These are phyloP conservation scores for Aspergillus homomorphus DNA, from an alignment of 495 filamentous ascomycete species.

Conservation along the genomic window DNA sequence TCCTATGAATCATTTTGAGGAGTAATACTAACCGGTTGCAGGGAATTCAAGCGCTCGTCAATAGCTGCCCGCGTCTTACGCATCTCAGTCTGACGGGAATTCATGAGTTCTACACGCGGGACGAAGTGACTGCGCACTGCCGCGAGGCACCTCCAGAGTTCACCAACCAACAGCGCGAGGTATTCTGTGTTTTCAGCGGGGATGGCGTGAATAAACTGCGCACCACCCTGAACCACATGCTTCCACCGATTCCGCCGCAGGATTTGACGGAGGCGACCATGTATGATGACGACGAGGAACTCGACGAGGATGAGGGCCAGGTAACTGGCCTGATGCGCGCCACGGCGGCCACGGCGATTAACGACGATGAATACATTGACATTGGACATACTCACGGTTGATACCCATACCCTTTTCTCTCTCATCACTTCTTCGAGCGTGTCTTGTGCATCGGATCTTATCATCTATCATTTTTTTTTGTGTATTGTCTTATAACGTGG, in stretches of 20 bases:
- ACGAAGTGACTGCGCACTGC: constrained; percentile 78
- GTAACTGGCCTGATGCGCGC: constrained; percentile 56
- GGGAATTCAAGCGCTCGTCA: constrained; percentile 88
- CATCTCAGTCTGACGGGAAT: constrained; percentile 97
- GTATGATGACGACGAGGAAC: constrained; percentile 56
- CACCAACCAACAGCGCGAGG: constrained; percentile 87
- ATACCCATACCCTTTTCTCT: constrained; percentile 22
- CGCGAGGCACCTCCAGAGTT: constrained; percentile 88
- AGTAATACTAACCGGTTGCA: constrained; percentile 34
- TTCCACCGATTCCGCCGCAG: constrained; percentile 22
- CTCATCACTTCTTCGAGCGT: constrained; percentile 17
- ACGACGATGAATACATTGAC: constrained; percentile 50
- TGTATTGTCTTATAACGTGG: constrained; percentile 11
- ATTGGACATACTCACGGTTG: constrained; percentile 41
- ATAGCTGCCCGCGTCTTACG: constrained; percentile 86
- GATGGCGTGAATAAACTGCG: constrained; percentile 76
- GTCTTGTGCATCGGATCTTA: constrained; percentile 21
- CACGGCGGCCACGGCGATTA: constrained; percentile 47
- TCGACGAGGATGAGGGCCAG: constrained; percentile 51
- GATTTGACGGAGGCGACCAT: constrained; percentile 49
- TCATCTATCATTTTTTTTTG: constrained; percentile 11
- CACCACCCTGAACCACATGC: constrained; percentile 62
- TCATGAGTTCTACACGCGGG: constrained; percentile 66
- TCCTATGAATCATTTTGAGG: neutral
- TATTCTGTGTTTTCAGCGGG: constrained; percentile 97